Conservation (phyloP, 1,284 basidiomycete genomes). For the Microstroma glucosiphilum region DNA sequence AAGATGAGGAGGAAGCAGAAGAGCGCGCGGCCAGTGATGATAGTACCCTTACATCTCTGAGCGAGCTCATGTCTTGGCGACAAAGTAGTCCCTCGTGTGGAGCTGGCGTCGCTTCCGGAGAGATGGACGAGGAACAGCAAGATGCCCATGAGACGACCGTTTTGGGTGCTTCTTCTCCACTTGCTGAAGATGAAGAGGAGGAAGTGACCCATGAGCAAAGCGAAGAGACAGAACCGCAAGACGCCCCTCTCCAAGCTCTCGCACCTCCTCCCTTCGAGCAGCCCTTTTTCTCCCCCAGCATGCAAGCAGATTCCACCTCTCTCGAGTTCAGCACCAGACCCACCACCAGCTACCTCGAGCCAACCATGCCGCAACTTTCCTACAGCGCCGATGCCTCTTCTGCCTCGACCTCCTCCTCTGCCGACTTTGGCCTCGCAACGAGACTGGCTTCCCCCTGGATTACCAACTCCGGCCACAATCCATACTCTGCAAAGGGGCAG, state of each 20-base stretch:
- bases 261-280: too few relatives aligned
- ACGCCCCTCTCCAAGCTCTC: background rate
- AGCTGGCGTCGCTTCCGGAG: background rate
- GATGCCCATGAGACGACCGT: background rate
- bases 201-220: background rate
- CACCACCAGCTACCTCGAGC: too few relatives aligned
- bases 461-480: too few relatives aligned
- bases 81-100: background rate
- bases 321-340: too few relatives aligned
- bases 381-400: conserved; percentile 2
- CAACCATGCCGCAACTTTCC: too few relatives aligned
- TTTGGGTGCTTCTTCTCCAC: background rate
- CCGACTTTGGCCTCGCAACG: background rate
- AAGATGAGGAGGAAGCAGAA: background rate
- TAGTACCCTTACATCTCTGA: too few relatives aligned
- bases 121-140: background rate
- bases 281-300: too few relatives aligned
- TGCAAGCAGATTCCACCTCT: too few relatives aligned
- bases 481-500: too few relatives aligned
- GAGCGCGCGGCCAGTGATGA: background rate
- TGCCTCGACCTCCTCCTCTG: background rate
- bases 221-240: background rate
- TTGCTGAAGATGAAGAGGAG: background rate
- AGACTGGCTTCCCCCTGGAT: too few relatives aligned
- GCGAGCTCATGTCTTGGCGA: background rate